Evolutionary conservation across 352 stramenopile species (phyloP).

Genomic region (Globisporangium canariense): DNA sequence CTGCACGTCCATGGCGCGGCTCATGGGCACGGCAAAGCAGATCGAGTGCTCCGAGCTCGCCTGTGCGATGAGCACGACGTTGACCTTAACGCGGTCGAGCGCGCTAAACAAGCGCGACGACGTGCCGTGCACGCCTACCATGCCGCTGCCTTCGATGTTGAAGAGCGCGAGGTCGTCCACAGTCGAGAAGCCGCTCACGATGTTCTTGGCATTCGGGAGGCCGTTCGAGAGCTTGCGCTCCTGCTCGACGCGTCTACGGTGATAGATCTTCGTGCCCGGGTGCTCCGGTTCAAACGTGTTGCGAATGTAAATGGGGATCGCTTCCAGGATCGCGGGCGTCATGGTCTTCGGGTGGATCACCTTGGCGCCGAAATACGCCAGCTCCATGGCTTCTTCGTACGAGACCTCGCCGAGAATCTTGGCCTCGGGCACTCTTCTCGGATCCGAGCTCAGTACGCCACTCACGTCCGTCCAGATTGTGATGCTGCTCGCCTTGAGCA

Average conservation of each 20-base stretch:
- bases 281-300: constrained; percentile 95
- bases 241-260: constrained; percentile 56
- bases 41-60: constrained; percentile 95
- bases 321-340: constrained; percentile 83
- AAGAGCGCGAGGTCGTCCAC: constrained; percentile 94
- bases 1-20: constrained; percentile 61
- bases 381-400: constrained; percentile 98
- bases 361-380: constrained; percentile 98
- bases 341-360: constrained; percentile 98
- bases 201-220: constrained; percentile 52
- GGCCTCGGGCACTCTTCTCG: constrained; percentile 91
- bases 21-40: constrained; percentile 91
- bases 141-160: constrained; percentile 94
- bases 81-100: constrained; percentile 90
- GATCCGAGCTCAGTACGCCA: constrained; percentile 94
- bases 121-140: constrained; percentile 94
- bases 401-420: constrained; percentile 89
- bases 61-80: constrained; percentile 94
- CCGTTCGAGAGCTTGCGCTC: constrained; percentile 62
- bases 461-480: constrained; percentile 98
- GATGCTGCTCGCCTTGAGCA: constrained; percentile 89
- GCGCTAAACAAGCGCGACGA: constrained; percentile 91
- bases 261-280: constrained; percentile 75
- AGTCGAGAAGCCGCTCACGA: constrained; percentile 89
- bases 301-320: constrained; percentile 96